These are phyloP conservation scores for Coemansia sp. DNA, from an alignment of 192 early-diverging fungal species.

Conservation along the genomic window DNA sequence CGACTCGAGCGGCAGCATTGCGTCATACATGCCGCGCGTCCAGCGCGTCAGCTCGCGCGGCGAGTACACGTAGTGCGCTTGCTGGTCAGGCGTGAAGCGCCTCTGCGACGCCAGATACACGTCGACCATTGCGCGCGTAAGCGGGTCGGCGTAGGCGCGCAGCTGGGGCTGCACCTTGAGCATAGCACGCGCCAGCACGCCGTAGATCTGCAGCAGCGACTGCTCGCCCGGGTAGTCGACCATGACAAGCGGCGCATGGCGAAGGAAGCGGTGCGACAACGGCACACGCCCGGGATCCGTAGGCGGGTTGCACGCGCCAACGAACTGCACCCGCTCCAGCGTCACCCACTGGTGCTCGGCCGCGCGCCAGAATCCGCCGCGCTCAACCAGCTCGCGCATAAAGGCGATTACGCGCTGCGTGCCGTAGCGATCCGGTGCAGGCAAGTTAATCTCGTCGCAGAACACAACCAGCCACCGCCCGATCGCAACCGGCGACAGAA, in stretches of 20 bases:
- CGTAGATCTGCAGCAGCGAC: conserved; percentile 95
- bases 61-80: conserved; percentile 99
- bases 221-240: conserved; percentile 97
- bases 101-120: conserved; percentile 90
- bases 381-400: conserved; percentile 91
- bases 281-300: conserved; percentile 99
- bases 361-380: conserved; percentile 95
- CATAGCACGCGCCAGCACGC: conserved; percentile 88
- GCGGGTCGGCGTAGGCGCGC: conserved; percentile 85
- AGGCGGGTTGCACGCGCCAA: conserved; percentile 99
- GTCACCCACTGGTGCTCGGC: conserved; percentile 92
- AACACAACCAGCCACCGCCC: conserved; percentile 98
- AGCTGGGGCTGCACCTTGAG: conserved; percentile 91
- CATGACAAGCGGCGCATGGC: conserved; percentile 95
- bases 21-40: conserved; percentile 97
- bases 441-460: conserved; percentile 99
- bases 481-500: conserved; percentile 78
- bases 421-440: conserved; percentile 93
- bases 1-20: conserved; percentile 82
- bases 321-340: conserved; percentile 97
- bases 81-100: conserved; percentile 95
- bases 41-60: conserved; percentile 99
- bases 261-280: conserved; percentile 93
- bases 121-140: conserved; percentile 97
- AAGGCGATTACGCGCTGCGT: conserved; percentile 98